Base-by-base conservation (phyloP, 352 stramenopile species). In the Phytophthora kernoviae region DNA sequence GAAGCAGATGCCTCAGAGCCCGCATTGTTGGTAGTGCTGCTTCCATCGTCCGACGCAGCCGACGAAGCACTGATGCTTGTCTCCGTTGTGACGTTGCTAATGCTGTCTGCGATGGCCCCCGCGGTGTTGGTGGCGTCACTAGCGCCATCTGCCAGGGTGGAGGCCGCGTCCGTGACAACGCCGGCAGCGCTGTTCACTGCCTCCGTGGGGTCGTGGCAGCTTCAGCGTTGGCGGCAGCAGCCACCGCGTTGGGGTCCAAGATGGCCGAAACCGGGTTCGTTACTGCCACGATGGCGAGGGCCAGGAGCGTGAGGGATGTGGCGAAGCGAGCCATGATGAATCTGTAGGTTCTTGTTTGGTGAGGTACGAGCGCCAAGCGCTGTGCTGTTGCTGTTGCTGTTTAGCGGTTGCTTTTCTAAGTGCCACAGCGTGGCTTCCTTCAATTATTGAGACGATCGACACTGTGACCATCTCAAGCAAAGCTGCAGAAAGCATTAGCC, bases 81-180 rank as follows among this genome's bases (percentile, higher is more conserved):
- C 58, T 72, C 63, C 30, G 53, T 63, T 14, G 58, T 68, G 22
- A 65, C 47, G 34, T 72, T 72, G 34, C 20, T 58, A 47, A 68
- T 59, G 39, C 63, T 68, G 61, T 71, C 66, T 37, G 62, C 57
- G 43, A 68, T 62, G 46, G 61, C 62, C 1, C 56, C 62, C 1
- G 47, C 56, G 6, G 57, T 69, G 47, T 67, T 71, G 9, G 40
- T 48, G 17, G 26, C 50, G 40, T 34, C 43, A 4, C 20, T 21
- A 1, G 32, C 18, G 3, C 26, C 18, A n/a, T 73, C 58, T 42
- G 57, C 37, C 40, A 59, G 48, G 2, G 54, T 64, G 21, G 30
- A 17, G n/a, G 65, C 54, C 2, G 43, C 47, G 46, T 54, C 64
- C 9, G 41, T 60, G 17, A 17, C 47, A 0, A 44, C 48, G 20